phyloP scores from a whole-genome alignment of 2,329 filamentous ascomycete genomes.

The Fusarium fujikuroi region DNA sequence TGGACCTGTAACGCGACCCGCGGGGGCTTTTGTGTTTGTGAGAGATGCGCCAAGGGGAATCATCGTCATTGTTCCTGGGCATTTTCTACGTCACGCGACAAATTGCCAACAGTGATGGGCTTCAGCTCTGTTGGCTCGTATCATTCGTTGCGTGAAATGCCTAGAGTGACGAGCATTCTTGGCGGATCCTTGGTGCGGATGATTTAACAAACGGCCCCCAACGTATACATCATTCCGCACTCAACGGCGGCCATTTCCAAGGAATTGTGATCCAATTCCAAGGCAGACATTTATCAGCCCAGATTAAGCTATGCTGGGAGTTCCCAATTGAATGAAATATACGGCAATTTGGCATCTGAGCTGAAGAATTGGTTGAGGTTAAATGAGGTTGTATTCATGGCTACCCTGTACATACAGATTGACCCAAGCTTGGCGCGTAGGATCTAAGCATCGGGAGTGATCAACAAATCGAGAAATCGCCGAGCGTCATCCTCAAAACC shows the following conservation, averaged over 20 bases:
- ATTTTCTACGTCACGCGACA: not conserved
- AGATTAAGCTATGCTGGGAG: accelerated
- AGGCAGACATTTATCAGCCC: too few relatives aligned
- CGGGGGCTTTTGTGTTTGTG: not conserved
- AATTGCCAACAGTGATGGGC: not conserved
- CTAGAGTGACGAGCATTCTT: not conserved
- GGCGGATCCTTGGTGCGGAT: not conserved
- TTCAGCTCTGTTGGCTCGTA: not conserved
- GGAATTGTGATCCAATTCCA: accelerated
- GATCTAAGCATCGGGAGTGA: not conserved
- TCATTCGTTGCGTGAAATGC: accelerated
- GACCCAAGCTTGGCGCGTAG: not conserved
- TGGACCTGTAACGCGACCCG: not conserved
- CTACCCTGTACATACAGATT: not conserved
- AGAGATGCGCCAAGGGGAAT: not conserved
- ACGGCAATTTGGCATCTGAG: not conserved
- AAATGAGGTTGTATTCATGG: not conserved
- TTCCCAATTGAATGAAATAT: not conserved
- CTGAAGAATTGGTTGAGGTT: not conserved
- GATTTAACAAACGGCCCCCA: not conserved
- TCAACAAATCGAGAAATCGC: not conserved
- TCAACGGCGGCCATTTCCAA: not conserved
- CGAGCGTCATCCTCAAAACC: too few relatives aligned
- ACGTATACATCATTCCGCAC: accelerated
- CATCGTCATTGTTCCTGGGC: not conserved